Conservation (phyloP, 2,329 filamentous ascomycete species). For the Trichothecium roseum region DNA sequence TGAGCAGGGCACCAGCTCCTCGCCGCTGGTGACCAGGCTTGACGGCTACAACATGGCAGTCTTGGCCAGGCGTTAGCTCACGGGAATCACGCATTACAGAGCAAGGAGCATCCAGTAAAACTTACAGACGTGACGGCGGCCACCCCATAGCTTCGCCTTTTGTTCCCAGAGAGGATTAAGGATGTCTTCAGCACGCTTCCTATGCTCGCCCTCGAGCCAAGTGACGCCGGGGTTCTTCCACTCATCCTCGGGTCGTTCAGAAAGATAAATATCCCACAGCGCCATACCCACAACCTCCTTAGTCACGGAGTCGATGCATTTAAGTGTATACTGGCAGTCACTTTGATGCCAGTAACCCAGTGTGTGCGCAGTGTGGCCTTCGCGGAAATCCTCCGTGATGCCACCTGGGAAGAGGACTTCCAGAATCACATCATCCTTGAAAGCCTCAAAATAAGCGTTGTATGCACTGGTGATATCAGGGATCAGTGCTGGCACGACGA, state of each 20-base stretch:
- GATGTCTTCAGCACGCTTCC: constrained; percentile 30
- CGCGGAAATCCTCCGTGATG: constrained; percentile 25
- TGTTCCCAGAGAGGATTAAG: constrained; percentile 29
- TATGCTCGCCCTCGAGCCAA: constrained; percentile 33
- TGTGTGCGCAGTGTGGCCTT: constrained; percentile 29
- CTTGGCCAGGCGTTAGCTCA: constrained; percentile 10
- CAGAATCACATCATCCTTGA: constrained; percentile 25
- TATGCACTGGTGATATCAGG: constrained; percentile 35
- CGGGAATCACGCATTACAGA: constrained; percentile 1
- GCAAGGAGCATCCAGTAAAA: constrained; percentile 7
- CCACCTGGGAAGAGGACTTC: constrained; percentile 28
- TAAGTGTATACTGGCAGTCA: constrained; percentile 33
- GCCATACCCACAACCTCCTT: constrained; percentile 35
- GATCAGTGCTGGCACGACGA: constrained; percentile 33
- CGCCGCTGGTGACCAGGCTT: constrained; percentile 31
- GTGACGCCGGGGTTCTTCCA: constrained; percentile 31
- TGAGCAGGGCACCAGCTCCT: constrained; percentile 28
- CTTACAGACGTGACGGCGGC: constrained; percentile 29
- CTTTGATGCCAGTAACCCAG: constrained; percentile 26
- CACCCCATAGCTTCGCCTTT: constrained; percentile 28
- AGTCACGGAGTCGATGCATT: constrained; percentile 32
- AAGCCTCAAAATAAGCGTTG: constrained; percentile 35
- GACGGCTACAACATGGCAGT: constrained; percentile 32
- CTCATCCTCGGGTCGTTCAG: constrained; percentile 26
- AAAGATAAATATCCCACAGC: constrained; percentile 31